Conservation (phyloP, 352 stramenopile genomes). For the Blastocystis sp. region DNA sequence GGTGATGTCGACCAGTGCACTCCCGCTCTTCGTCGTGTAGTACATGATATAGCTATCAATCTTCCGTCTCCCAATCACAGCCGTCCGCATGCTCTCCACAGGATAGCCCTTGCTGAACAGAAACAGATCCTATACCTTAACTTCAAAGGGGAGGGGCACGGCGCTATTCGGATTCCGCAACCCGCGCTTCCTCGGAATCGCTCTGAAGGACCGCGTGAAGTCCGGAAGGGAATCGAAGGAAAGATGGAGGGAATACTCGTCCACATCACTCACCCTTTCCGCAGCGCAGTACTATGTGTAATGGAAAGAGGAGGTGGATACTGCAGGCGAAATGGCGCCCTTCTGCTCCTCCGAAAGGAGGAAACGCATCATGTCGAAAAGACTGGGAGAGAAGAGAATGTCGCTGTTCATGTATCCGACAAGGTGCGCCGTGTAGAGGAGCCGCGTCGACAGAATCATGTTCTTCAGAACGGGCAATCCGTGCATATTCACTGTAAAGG, state of each 20-base stretch:
- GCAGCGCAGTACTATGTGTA: conserved; percentile 21
- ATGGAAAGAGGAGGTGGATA: background rate
- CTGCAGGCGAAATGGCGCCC: background rate
- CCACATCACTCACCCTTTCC: conserved; percentile 11
- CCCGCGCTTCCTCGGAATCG: background rate
- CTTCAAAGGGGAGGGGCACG: background rate
- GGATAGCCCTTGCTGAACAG: conserved; percentile 9
- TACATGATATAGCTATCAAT: conserved; percentile 61
- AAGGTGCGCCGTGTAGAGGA: background rate
- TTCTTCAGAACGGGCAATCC: conserved; percentile 2
- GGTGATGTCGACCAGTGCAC: conserved; percentile 23
- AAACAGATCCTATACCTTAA: conserved; percentile 37
- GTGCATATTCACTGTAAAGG: background rate
- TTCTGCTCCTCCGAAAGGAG: background rate
- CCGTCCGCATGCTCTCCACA: background rate
- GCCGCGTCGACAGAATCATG: background rate
- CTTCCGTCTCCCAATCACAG: conserved; percentile 38
- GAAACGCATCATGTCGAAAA: background rate
- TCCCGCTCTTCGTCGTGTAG: background rate
- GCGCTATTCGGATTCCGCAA: conserved; percentile 40
- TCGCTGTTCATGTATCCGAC: conserved; percentile 49
- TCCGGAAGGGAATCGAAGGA: background rate
- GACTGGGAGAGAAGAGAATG: conserved; percentile 23
- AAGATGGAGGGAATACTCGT: background rate
- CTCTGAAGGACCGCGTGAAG: background rate